These are phyloP conservation scores for Candida easanensis DNA, from an alignment of 805 yeast species.

Conservation along the genomic window DNA sequence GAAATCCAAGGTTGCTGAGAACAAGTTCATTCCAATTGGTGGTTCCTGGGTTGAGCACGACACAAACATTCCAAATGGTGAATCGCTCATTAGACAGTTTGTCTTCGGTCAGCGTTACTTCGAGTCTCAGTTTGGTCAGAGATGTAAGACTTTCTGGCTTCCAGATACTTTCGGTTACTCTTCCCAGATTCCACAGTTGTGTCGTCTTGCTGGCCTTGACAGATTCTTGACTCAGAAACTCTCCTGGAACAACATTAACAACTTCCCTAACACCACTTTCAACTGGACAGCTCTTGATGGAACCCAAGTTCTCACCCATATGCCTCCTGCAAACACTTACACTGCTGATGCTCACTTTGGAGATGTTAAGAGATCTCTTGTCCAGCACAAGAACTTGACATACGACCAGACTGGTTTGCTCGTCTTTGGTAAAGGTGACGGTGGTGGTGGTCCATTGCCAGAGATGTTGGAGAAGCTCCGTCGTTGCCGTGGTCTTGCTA, in stretches of 20 bases:
- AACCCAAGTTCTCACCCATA: constrained; percentile 88
- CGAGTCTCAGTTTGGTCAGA: constrained; percentile 71
- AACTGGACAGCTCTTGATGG: constrained; percentile 97
- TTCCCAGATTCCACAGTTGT: constrained; percentile 91
- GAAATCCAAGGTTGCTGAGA: constrained; percentile 57
- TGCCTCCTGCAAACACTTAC: constrained; percentile 97
- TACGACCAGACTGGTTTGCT: constrained; percentile 78
- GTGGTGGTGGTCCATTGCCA: constrained; percentile 97
- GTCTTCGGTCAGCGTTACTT: constrained; percentile 87
- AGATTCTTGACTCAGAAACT: constrained; percentile 89
- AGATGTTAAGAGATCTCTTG: constrained; percentile 77
- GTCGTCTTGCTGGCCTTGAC: constrained; percentile 81
- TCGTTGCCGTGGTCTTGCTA: constrained; percentile 83
- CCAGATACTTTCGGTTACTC: constrained; percentile 98
- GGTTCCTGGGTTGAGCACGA: constrained; percentile 99
- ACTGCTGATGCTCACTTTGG: constrained; percentile 93
- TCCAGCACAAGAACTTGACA: constrained; percentile 80
- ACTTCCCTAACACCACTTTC: constrained; percentile 85
- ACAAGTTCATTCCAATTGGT: constrained; percentile 86
- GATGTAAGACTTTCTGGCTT: constrained; percentile 83
- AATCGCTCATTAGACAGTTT: constrained; percentile 84
- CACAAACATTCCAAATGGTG: constrained; percentile 94
- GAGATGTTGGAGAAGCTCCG: constrained; percentile 92
- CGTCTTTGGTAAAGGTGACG: constrained; percentile 93
- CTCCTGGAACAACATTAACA: constrained; percentile 94